Evolutionary conservation across 163 green algal species (phyloP).

Genomic region (Volvox carteri): DNA sequence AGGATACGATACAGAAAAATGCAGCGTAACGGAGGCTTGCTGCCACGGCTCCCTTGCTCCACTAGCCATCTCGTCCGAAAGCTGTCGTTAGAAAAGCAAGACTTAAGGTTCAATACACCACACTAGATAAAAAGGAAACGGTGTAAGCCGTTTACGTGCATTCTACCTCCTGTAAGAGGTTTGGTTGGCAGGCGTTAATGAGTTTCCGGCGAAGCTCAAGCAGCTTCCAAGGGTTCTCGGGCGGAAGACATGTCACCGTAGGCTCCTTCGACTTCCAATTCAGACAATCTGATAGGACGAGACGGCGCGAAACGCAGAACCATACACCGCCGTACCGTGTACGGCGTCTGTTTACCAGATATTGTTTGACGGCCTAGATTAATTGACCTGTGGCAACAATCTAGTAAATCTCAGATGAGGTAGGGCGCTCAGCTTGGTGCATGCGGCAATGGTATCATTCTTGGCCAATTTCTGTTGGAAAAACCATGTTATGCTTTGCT

Average conservation of each 20-base stretch:
- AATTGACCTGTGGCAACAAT: neutral
- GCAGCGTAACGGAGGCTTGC: slow-evolving; percentile 58
- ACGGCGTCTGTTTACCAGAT: neutral
- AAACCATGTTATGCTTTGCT: too few species aligned
- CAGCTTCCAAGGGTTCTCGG: neutral
- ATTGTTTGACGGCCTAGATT: neutral
- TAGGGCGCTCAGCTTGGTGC: too few species aligned
- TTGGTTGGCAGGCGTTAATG: neutral
- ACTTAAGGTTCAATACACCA: neutral
- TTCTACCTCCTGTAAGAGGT: neutral
- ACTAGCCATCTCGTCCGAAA: slow-evolving; percentile 6
- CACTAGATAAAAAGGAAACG: neutral
- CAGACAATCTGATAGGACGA: neutral
- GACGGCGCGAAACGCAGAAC: neutral
- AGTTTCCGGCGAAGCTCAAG: neutral
- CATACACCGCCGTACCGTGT: neutral
- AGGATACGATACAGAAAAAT: slow-evolving; percentile 79
- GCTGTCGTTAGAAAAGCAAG: neutral
- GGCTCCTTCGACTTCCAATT: neutral
- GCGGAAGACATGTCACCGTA: neutral
- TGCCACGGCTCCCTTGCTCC: slow-evolving; percentile 28
- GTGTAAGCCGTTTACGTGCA: neutral
- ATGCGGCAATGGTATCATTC: too few species aligned
- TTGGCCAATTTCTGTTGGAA: too few species aligned
- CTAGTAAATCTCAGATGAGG: neutral